Percentiles rank a stretch among this genome's conserved stretches.
phyloP scores from a whole-genome alignment of 2,329 filamentous ascomycete genomes.

The Cladosporium sp. region DNA sequence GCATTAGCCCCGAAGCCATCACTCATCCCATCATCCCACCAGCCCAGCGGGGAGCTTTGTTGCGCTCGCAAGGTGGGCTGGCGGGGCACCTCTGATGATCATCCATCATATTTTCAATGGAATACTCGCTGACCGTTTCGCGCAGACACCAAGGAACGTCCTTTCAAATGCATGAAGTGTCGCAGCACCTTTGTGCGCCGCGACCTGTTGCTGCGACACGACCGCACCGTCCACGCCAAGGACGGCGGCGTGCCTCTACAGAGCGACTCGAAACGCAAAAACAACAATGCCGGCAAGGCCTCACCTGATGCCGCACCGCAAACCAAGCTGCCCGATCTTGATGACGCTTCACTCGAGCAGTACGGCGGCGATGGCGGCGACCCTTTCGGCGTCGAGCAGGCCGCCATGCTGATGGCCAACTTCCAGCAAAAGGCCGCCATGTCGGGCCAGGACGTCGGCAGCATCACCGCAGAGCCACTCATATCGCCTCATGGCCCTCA shows the following conservation, averaged over 20 bases:
- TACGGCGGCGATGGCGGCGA: conserved; percentile 82
- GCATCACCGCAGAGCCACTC: conserved; percentile 56
- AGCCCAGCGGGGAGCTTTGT: conserved; percentile 15
- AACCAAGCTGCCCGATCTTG: conserved; percentile 70
- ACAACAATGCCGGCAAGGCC: conserved; percentile 21
- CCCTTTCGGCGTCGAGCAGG: conserved; percentile 93
- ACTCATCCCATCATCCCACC: conserved; percentile 6
- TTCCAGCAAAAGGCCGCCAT: conserved; percentile 89
- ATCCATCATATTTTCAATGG: conserved; percentile 7
- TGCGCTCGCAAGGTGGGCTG: conserved; percentile 21
- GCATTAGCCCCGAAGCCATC: conserved; percentile 10
- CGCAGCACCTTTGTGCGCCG: conserved; percentile 96
- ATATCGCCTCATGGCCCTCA: conserved; percentile 68
- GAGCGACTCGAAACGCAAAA: conserved; percentile 84
- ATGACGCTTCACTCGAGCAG: conserved; percentile 82
- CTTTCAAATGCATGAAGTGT: conserved; percentile 98
- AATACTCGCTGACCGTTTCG: not conserved
- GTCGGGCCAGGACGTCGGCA: conserved; percentile 56
- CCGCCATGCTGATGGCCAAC: conserved; percentile 97
- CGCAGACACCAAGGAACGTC: conserved; percentile 93
- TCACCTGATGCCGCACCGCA: conserved; percentile 55
- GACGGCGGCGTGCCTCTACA: conserved; percentile 91
- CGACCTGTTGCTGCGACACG: conserved; percentile 91
- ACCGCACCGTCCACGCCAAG: conserved; percentile 97
- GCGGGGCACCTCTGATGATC: conserved; percentile 17